These are phyloP conservation scores for Camelina sativa DNA, from an alignment of 345 rosid species.

Conservation along the genomic window DNA sequence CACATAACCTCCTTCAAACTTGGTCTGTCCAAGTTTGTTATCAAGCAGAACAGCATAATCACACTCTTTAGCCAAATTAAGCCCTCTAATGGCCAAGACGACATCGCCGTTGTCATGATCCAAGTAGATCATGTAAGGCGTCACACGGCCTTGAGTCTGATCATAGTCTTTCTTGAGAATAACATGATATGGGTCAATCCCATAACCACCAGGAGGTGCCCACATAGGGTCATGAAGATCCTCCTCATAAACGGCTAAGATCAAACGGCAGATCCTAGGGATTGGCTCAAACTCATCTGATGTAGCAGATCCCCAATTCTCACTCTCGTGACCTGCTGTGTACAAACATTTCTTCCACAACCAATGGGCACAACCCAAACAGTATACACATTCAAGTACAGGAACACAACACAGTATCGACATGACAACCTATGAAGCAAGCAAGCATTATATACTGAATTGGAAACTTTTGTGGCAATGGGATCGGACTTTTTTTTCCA, in stretches of 20 bases:
- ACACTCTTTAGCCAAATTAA: conserved; percentile 79
- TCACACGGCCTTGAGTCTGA: conserved; percentile 63
- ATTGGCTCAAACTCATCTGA: conserved; percentile 77
- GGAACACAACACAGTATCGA: conserved; percentile 87
- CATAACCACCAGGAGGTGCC: conserved; percentile 92
- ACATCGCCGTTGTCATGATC: conserved; percentile 70
- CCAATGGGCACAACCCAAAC: conserved; percentile 90
- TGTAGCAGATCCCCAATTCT: conserved; percentile 85
- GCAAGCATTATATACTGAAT: conserved; percentile 29
- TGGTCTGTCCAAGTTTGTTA: conserved; percentile 84
- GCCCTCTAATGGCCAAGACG: conserved; percentile 76
- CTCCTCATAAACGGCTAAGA: conserved; percentile 76
- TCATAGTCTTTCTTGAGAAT: conserved; percentile 64
- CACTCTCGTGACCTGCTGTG: conserved; percentile 87
- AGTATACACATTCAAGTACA: conserved; percentile 83
- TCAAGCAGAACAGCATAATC: conserved; percentile 92
- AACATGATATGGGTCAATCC: conserved; percentile 72
- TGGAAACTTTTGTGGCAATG: conserved; percentile 1
- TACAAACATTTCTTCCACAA: conserved; percentile 85
- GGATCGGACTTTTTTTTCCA: conserved; percentile 11
- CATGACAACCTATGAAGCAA: conserved; percentile 64
- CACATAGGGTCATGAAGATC: conserved; percentile 78
- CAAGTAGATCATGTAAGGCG: conserved; percentile 85
- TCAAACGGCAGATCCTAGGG: conserved; percentile 76
- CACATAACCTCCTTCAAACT: conserved; percentile 91